Evolutionary conservation across 768 basidiomycete species (phyloP), one percentile per base, ranked within the genome.

Genomic region (Serpula lacrymans): DNA sequence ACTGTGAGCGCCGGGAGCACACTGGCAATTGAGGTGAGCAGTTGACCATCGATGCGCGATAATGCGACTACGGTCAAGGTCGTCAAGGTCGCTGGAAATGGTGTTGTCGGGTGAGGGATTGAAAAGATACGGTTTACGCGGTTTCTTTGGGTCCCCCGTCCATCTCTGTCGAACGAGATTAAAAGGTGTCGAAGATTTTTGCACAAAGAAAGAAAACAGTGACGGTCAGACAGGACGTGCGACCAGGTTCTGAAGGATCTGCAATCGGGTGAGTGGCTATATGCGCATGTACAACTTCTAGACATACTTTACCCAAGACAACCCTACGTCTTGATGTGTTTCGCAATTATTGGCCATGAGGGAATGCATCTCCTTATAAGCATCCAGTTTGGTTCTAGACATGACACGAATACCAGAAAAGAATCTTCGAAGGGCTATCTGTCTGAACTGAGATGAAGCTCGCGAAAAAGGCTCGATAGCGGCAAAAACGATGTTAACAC

Each of bases 31-130:
- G 65, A 45, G 5, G 49, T 46, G 20, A 88, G 65, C 31, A 84
- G 52, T 10, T 59, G 49, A 14, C 58, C 43, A 46, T 81, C 80
- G 27, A 87, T 74, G 20, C 70, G 71, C 45, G 82, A 77, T n/a
- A 88, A 57, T 17, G 59, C 64, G 2, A 71, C 72, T 25, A 87
- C 61, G 6, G 60, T 69, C 7, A 88, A 60, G 5, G 64, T 65
- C 13, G 66, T 72, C 32, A 87, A 51, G 31, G 60, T 64, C 1
- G 48, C 43, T 28, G 64, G 56, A 13, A 37, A 40, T 51, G 34
- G 37, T 28, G 37, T 37, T 42, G 43, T 57, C 41, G 32, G 30
- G 35, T 69, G 56, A 18, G 60, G 48, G 25, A 45, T 43, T 11
- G 37, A 44, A 39, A 67, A 64, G 34, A 77, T 59, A 31, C 59